A percentile compares a stretch with the other conserved stretches of the same genome.
phyloP scores from a whole-genome alignment of 1,284 basidiomycete genomes.

The Ustilago nuda region DNA sequence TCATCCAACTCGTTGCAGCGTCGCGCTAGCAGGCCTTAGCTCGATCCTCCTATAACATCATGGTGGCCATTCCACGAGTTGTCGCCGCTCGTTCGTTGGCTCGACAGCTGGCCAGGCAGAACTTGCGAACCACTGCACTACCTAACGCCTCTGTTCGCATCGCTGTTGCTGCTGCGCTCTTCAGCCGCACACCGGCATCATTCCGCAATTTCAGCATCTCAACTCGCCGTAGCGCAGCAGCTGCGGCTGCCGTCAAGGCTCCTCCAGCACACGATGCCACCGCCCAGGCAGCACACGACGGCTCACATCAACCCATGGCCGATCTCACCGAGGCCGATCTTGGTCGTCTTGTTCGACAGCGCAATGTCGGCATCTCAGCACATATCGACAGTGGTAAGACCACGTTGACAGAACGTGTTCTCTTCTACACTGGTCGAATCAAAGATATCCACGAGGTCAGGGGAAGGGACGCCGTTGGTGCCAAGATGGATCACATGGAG shows the following conservation, averaged over 20 bases:
- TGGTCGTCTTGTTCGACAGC: constrained; percentile 66
- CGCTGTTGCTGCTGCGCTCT: constrained; percentile 27
- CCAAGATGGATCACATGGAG: constrained; percentile 99
- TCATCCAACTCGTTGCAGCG: background rate
- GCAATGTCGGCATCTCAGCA: constrained; percentile 71
- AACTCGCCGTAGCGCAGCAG: constrained; percentile 29
- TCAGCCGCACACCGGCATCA: constrained; percentile 18
- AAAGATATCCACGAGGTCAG: constrained; percentile 97
- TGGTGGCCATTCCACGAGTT: constrained; percentile 42
- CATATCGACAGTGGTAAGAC: constrained; percentile 93
- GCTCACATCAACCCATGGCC: constrained; percentile 32
- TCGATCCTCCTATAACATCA: constrained; percentile 2
- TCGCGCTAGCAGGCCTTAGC: background rate
- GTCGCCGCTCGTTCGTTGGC: constrained; percentile 46
- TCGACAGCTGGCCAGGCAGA: constrained; percentile 44
- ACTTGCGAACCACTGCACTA: constrained; percentile 17
- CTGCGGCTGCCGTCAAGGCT: constrained; percentile 26
- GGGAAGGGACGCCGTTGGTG: constrained; percentile 93
- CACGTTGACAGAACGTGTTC: constrained; percentile 94
- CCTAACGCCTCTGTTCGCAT: constrained; percentile 18
- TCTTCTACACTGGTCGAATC: constrained; percentile 97
- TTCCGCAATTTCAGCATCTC: constrained; percentile 36
- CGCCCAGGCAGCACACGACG: constrained; percentile 34
- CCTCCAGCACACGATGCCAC: constrained; percentile 41
- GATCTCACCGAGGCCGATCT: constrained; percentile 62